phyloP scores from a whole-genome alignment of 805 yeast genomes.

The Ogataea saltuana region DNA sequence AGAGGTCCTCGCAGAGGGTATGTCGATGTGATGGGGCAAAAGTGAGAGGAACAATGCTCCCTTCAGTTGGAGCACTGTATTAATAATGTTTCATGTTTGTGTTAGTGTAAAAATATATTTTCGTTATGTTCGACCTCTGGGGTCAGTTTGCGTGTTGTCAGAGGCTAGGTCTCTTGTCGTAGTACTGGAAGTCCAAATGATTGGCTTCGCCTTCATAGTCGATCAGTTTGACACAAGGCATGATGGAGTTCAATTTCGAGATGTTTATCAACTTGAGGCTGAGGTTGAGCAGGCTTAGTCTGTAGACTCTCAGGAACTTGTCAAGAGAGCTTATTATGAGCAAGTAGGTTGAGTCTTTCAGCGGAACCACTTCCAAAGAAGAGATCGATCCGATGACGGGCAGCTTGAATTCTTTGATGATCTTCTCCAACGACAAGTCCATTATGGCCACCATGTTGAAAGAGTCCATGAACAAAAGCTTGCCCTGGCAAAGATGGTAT shows the following conservation, averaged over 20 bases:
- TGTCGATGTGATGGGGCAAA: slow-evolving; percentile 60
- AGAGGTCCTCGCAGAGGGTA: slow-evolving; percentile 60
- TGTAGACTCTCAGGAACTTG: slow-evolving; percentile 23
- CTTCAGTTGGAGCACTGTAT: neutral
- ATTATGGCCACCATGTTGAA: slow-evolving; percentile 29
- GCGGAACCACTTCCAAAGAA: slow-evolving; percentile 17
- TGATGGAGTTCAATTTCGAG: slow-evolving; percentile 20
- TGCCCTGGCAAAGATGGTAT: slow-evolving; percentile 11
- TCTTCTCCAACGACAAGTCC: slow-evolving; percentile 22
- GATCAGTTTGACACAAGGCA: slow-evolving; percentile 22
- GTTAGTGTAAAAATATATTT: neutral
- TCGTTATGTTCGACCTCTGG: neutral
- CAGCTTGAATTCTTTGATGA: slow-evolving; percentile 22
- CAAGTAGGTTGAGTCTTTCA: slow-evolving; percentile 14
- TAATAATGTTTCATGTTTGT: neutral
- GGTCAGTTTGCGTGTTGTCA: neutral
- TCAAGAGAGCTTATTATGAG: slow-evolving; percentile 26
- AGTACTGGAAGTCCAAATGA: slow-evolving; percentile 18
- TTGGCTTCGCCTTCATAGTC: slow-evolving; percentile 9
- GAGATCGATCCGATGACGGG: slow-evolving; percentile 30
- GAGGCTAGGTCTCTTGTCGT: slow-evolving; percentile 11
- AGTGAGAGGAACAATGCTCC: slow-evolving; percentile 6
- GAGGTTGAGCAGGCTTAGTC: slow-evolving; percentile 14
- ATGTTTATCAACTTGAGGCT: slow-evolving; percentile 14
- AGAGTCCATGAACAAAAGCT: slow-evolving; percentile 29